Evolutionary conservation across 805 yeast genomes (phyloP), one percentile per base, ranked within the genome.

Genomic region (Wickerhamomyces queroliae): DNA sequence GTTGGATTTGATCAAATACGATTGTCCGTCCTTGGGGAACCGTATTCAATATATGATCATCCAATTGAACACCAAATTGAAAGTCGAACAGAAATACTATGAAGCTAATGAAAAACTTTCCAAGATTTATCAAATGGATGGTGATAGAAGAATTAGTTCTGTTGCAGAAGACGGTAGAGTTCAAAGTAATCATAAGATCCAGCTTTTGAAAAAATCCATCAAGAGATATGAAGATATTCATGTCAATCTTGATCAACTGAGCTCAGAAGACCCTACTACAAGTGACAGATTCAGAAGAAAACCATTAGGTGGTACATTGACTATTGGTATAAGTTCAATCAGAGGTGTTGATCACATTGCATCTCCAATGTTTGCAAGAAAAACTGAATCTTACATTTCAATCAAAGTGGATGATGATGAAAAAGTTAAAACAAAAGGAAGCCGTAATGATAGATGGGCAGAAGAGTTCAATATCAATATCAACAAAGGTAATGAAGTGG

Each of bases 11-110:
- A 73, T 88, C 57, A 89, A 89, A 52, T 89, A 88, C 56, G 97
- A 93, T 53, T 86, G 96, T 51, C 96, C 97, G 1, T 86, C 95
- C 0, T 67, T 93, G 49, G 96, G 97, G 10, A 96, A 93, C 53
- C 77, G 93, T 46, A 93, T 93, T 55, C 96, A 88, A 62, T 81
- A 86, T 52, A 90, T 93, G 98, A 73, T 91, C 40, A 97, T 90
- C 63, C 95, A 89, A 61, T 70, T 93, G 43, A 96, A 90, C 58
- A 89, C 91, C 61, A 93, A 93, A 62, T 71, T 91, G 34, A 93
- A 91, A 55, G 95, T 91, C 28, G 99, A 93, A 60, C 80, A 86
- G 51, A 95, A 93, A 62, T 93, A 91, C 62, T 80, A 82, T 52
- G 91, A 82, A 48, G 98, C 97, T 6, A 89, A 89, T 49, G 95